phyloP scores from a whole-genome alignment of 176 grass and related monocot species.

The Saccharum officinarum region DNA sequence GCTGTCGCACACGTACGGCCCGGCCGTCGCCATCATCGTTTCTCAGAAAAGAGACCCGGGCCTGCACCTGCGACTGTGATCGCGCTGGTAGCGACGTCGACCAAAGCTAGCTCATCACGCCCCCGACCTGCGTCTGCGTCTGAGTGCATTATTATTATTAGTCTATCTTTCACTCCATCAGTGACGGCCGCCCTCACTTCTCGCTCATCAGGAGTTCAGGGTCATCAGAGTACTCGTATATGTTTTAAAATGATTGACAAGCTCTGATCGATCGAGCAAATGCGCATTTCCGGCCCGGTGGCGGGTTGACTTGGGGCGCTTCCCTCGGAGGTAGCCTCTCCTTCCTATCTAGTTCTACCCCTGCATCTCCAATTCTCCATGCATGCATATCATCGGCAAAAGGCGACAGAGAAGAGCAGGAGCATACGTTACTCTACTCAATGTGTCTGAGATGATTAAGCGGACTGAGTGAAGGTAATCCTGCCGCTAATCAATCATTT shows the following conservation, averaged over 20 bases:
- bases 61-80: neutral
- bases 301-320: neutral
- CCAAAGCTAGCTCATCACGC: constrained; percentile 6
- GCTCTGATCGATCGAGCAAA: neutral
- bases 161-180: neutral
- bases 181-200: neutral
- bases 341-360: too few relatives aligned
- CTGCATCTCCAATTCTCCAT: too few relatives aligned
- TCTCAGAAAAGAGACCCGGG: neutral
- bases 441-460: neutral
- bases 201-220: neutral
- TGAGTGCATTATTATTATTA: too few relatives aligned
- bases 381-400: neutral
- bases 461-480: neutral
- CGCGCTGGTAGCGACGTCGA: constrained; percentile 18
- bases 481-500: neutral
- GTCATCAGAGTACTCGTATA: too few relatives aligned
- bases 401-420: neutral
- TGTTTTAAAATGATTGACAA: too few relatives aligned
- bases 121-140: too few relatives aligned
- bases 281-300: neutral
- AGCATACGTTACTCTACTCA: neutral
- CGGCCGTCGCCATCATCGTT: constrained; percentile 10
- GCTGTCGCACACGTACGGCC: neutral
- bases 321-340: neutral